phyloP scores from a whole-genome alignment of 352 stramenopile species.

The Globisporangium cylindrosporum region DNA sequence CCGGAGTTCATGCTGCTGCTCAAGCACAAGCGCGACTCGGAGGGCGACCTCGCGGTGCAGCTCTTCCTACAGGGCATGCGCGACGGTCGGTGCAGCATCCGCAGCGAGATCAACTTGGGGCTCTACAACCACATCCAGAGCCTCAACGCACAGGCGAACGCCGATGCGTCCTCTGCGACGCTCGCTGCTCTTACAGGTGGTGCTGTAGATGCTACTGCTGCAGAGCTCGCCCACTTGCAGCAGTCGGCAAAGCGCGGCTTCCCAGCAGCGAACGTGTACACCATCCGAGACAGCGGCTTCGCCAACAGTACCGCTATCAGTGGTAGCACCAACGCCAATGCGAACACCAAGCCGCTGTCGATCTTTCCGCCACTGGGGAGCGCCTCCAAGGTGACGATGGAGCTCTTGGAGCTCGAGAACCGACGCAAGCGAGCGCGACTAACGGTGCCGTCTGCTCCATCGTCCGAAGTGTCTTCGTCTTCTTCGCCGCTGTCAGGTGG shows the following conservation, averaged over 20 bases:
- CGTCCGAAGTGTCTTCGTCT: not conserved
- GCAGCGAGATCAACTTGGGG: slow-evolving; percentile 60
- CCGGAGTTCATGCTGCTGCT: slow-evolving; percentile 79
- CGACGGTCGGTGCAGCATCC: slow-evolving; percentile 62
- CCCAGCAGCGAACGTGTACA: slow-evolving; percentile 12
- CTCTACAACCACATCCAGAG: slow-evolving; percentile 55
- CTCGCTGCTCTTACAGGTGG: not conserved
- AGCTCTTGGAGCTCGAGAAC: slow-evolving; percentile 18
- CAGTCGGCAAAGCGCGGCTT: slow-evolving; percentile 13
- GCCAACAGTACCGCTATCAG: not conserved
- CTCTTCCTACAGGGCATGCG: slow-evolving; percentile 79
- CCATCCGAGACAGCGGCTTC: slow-evolving; percentile 1
- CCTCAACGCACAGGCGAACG: not conserved
- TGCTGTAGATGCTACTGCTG: not conserved
- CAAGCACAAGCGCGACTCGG: slow-evolving; percentile 70
- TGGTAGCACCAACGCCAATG: not conserved
- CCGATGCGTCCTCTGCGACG: not conserved
- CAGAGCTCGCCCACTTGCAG: not conserved
- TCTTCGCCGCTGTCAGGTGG: not conserved
- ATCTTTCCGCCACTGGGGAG: slow-evolving; percentile 1
- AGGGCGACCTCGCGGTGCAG: slow-evolving; percentile 69
- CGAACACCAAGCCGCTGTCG: not conserved
- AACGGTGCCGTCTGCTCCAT: not conserved
- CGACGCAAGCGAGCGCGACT: slow-evolving; percentile 15
- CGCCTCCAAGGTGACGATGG: not conserved